Evolutionary conservation across 83 land plant genomes (phyloP).

Genomic region (Diphasiastrum complanatum): DNA sequence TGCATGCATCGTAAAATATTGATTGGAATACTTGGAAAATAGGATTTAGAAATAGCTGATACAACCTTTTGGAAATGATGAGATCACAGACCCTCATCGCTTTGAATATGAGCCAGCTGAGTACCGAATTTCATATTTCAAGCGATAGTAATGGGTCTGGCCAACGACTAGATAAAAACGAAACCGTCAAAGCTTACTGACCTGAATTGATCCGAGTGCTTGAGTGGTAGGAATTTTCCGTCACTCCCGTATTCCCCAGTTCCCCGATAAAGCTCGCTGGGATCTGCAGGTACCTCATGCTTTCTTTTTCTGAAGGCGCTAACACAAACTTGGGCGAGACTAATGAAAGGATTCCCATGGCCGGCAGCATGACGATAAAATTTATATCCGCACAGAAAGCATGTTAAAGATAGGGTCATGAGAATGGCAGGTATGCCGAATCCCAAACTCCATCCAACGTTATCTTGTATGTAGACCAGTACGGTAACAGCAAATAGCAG

Average conservation of each 20-base stretch:
- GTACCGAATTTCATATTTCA: too few species aligned
- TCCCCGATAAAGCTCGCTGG: slow-evolving; percentile 48
- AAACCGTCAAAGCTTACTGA: too few species aligned
- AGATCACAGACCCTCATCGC: too few species aligned
- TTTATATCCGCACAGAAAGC: slow-evolving; percentile 32
- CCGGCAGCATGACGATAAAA: slow-evolving; percentile 35
- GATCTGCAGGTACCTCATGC: slow-evolving; percentile 35
- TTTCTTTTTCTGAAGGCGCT: slow-evolving; percentile 52
- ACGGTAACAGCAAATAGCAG: slow-evolving; percentile 36
- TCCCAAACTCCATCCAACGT: slow-evolving; percentile 42
- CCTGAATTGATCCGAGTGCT: too few species aligned
- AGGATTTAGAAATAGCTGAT: too few species aligned
- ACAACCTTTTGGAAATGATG: too few species aligned
- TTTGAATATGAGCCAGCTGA: too few species aligned
- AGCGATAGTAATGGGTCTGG: too few species aligned
- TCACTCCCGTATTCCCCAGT: slow-evolving; percentile 27
- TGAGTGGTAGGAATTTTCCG: too few species aligned
- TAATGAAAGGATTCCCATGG: slow-evolving; percentile 53
- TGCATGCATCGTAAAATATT: too few species aligned
- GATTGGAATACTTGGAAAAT: too few species aligned
- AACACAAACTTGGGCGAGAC: slow-evolving; percentile 51
- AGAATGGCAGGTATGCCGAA: slow-evolving; percentile 33
- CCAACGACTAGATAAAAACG: too few species aligned
- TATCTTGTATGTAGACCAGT: slow-evolving; percentile 41
- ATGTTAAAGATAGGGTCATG: slow-evolving; percentile 20